phyloP scores from a whole-genome alignment of 169 alveolate genomes.

The Plasmodium berghei region DNA sequence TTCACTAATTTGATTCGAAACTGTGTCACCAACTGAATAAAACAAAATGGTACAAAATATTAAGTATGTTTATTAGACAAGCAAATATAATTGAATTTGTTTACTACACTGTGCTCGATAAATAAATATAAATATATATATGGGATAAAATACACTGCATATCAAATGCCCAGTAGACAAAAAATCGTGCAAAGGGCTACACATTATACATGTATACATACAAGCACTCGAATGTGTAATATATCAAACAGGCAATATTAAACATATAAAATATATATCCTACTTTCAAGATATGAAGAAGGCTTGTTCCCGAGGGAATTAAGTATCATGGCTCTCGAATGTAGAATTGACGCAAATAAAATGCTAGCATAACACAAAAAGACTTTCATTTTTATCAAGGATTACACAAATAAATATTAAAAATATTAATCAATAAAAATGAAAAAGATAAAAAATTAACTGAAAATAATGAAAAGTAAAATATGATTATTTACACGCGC shows the following conservation, averaged over 20 bases:
- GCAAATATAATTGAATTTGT: no score
- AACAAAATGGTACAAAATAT: not conserved
- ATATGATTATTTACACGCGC: conserved; percentile 1
- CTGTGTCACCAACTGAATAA: conserved; percentile 43
- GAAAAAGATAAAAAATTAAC: not conserved
- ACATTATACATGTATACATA: not conserved
- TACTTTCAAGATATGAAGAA: conserved; percentile 56
- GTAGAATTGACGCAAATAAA: conserved; percentile 33
- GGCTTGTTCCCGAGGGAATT: conserved; percentile 10
- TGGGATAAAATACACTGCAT: no score
- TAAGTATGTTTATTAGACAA: no score
- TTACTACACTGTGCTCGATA: no score
- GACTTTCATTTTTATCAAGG: conserved; percentile 40
- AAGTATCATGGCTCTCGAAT: conserved; percentile 44
- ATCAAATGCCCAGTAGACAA: not conserved
- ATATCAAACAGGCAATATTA: not conserved
- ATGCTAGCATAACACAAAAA: conserved; percentile 29
- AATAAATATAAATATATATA: no score
- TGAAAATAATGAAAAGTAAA: conserved; percentile 11
- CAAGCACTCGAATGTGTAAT: not conserved
- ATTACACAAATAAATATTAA: conserved; percentile 1
- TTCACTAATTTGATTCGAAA: conserved; percentile 44
- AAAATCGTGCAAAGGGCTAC: not conserved
- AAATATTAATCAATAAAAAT: conserved; percentile 17
- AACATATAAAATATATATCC: not conserved